Evolutionary conservation across 108 stramenopile species (phyloP).

Genomic region (Cafeteria roenbergensis): DNA sequence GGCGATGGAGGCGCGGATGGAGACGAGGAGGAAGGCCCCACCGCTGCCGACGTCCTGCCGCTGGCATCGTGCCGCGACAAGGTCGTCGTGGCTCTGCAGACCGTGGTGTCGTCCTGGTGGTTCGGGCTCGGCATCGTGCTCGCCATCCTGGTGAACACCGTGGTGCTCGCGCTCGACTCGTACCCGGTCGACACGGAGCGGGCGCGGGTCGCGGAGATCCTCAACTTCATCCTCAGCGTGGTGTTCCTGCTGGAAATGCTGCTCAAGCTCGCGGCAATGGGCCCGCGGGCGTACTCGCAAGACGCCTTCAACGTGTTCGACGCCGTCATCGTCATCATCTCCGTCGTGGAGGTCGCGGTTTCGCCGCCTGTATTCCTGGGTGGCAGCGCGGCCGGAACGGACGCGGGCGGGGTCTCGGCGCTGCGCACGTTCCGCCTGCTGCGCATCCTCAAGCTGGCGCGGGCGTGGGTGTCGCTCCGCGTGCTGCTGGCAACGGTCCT

Average conservation of each 20-base stretch:
- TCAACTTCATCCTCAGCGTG: conserved; percentile 38
- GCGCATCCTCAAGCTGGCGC: conserved; percentile 52
- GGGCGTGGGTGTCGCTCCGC: conserved; percentile 44
- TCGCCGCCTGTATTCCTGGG: not conserved
- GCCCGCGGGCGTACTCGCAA: conserved; percentile 25
- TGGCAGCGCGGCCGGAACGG: conserved; percentile 4
- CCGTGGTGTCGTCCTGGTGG: conserved; percentile 15
- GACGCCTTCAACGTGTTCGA: conserved; percentile 48
- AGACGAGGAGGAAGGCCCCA: conserved; percentile 19
- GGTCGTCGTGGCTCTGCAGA: conserved; percentile 7
- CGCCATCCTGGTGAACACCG: conserved; percentile 48
- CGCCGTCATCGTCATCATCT: conserved; percentile 42
- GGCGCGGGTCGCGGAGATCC: conserved; percentile 21
- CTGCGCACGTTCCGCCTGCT: conserved; percentile 47
- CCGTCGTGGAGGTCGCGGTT: conserved; percentile 35
- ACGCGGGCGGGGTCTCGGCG: conserved; percentile 37
- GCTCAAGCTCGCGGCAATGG: conserved; percentile 29
- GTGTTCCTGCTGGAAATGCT: conserved; percentile 49
- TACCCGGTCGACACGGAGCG: conserved; percentile 35
- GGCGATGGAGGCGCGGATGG: too few species aligned
- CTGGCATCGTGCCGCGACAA: not conserved
- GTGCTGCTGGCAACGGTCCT: conserved; percentile 37
- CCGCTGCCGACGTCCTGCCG: conserved; percentile 19
- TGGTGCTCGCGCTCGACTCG: conserved; percentile 45
- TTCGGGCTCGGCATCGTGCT: not conserved